Conservation (phyloP, 2,329 filamentous ascomycete genomes). For the Neocucurbitaria cava region DNA sequence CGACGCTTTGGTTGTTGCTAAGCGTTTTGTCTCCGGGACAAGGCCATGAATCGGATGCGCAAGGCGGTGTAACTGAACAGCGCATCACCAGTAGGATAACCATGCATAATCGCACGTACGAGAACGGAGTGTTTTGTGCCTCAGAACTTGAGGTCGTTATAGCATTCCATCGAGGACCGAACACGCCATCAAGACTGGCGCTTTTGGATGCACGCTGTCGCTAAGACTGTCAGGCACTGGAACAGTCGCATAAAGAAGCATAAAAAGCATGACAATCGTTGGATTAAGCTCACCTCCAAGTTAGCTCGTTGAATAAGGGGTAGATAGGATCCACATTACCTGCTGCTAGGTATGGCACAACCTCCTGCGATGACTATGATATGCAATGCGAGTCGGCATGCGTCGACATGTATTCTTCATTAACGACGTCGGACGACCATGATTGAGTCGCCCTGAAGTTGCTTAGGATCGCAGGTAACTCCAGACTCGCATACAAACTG, state of each 20-base stretch:
- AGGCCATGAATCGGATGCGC: background rate
- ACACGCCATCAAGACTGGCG: background rate
- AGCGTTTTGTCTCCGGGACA: background rate
- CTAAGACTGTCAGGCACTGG: background rate
- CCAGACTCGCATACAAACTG: background rate
- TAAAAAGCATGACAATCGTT: background rate
- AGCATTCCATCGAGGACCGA: background rate
- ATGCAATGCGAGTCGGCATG: background rate
- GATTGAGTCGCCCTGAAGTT: background rate
- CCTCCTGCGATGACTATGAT: background rate
- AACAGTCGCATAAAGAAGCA: background rate
- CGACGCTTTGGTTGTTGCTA: background rate
- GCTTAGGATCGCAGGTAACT: background rate
- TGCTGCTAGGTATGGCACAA: background rate
- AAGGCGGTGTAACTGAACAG: slow-evolving; percentile 2
- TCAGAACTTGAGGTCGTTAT: background rate
- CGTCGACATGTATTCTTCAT: background rate
- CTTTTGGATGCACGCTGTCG: background rate
- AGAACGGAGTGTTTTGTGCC: background rate
- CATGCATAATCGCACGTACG: background rate
- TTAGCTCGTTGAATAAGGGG: background rate
- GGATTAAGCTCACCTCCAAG: background rate
- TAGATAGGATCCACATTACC: background rate
- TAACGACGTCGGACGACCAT: background rate
- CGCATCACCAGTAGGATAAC: background rate